Evolutionary conservation across 306 rosid genomes (phyloP).

Genomic region (Purshia tridentata): DNA sequence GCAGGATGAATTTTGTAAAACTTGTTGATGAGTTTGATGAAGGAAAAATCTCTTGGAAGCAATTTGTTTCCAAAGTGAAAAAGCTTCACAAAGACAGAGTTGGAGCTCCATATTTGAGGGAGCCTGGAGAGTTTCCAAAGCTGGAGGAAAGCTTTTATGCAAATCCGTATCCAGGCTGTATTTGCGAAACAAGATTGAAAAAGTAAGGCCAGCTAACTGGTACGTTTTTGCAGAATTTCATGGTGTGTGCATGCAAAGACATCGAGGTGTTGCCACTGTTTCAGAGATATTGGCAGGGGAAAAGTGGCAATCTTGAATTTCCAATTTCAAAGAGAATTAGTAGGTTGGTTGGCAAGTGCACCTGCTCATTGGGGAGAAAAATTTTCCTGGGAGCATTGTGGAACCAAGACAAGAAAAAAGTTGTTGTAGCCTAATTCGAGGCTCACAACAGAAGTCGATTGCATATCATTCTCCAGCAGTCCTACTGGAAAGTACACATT

Average conservation of each 20-base stretch:
- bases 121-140: slow-evolving; percentile 83
- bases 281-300: slow-evolving; percentile 7
- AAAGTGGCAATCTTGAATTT: slow-evolving; percentile 26
- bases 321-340: slow-evolving; percentile 21
- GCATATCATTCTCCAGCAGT: slow-evolving; percentile 31
- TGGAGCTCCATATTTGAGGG: slow-evolving; percentile 78
- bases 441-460: slow-evolving; percentile 25
- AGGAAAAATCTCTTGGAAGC: slow-evolving; percentile 79
- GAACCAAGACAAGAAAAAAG: background rate
- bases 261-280: slow-evolving; percentile 16
- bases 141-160: slow-evolving; percentile 96
- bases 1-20: slow-evolving; percentile 86
- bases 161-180: slow-evolving; percentile 85
- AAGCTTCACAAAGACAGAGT: slow-evolving; percentile 62
- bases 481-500: slow-evolving; percentile 33
- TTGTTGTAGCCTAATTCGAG: slow-evolving; percentile 20
- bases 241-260: slow-evolving; percentile 23
- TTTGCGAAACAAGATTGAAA: slow-evolving; percentile 54
- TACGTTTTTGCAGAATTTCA: slow-evolving; percentile 6
- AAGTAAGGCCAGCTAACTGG: slow-evolving; percentile 22
- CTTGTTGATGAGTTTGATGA: slow-evolving; percentile 78
- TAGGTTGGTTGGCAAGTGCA: slow-evolving; percentile 2
- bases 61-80: slow-evolving; percentile 77
- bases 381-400: slow-evolving; percentile 9
- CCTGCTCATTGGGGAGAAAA: background rate